Evolutionary conservation across 2,329 filamentous ascomycete species (phyloP).

Genomic region (Cordyceps cateniannulata): DNA sequence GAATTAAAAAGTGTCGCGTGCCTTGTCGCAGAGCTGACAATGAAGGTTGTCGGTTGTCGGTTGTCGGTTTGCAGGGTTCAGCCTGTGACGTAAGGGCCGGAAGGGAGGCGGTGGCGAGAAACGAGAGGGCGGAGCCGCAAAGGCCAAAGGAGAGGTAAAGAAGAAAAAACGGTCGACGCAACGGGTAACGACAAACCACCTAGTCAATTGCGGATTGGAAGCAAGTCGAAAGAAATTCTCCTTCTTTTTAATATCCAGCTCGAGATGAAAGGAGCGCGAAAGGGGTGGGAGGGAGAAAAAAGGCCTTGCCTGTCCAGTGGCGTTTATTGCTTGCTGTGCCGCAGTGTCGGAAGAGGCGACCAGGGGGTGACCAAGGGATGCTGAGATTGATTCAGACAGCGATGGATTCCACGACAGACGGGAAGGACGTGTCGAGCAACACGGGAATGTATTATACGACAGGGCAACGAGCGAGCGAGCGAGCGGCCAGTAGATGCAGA

Average conservation of each 20-base stretch:
- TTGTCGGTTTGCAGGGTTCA: slow-evolving; percentile 7
- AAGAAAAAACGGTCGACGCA: background rate
- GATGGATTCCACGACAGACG: background rate
- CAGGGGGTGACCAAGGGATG: background rate
- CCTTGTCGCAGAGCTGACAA: background rate
- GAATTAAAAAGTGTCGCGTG: background rate
- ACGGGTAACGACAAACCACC: background rate
- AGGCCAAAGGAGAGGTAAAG: too few relatives aligned
- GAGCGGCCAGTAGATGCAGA: background rate
- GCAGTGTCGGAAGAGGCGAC: background rate
- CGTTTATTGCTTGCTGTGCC: background rate
- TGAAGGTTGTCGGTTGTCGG: slow-evolving; percentile 8
- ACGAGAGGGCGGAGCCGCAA: slow-evolving; percentile 3
- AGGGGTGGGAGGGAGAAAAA: background rate
- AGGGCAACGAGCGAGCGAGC: background rate
- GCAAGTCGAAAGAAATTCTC: background rate
- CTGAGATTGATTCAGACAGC: background rate
- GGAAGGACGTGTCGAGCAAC: background rate
- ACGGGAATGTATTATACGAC: background rate
- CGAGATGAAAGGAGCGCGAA: background rate
- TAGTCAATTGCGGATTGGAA: background rate
- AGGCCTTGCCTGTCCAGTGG: background rate
- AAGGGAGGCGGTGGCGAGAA: slow-evolving; percentile 11
- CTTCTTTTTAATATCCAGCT: background rate
- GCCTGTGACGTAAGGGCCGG: slow-evolving; percentile 8